These are phyloP conservation scores for Cordyceps militaris DNA, from an alignment of 2,329 filamentous ascomycete genomes.

Conservation along the genomic window DNA sequence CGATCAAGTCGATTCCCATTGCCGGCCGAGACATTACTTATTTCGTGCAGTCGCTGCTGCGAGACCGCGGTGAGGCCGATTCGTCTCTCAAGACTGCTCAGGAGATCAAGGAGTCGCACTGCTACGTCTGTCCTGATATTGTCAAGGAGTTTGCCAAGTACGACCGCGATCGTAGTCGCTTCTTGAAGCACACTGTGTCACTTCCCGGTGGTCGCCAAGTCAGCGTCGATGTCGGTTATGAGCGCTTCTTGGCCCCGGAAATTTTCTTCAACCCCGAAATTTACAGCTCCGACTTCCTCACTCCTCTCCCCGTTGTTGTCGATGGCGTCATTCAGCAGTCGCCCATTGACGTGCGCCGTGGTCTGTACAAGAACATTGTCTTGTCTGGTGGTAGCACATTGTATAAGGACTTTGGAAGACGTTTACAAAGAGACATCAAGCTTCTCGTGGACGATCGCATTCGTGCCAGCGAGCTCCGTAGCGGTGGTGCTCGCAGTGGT, in stretches of 20 bases:
- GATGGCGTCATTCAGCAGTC: conserved; percentile 96
- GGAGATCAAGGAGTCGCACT: conserved; percentile 97
- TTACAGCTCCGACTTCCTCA: conserved; percentile 97
- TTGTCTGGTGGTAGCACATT: conserved; percentile 93
- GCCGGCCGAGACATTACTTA: conserved; percentile 98
- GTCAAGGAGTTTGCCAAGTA: conserved; percentile 97
- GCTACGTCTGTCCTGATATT: conserved; percentile 96
- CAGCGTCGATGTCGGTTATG: conserved; percentile 89
- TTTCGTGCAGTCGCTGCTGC: conserved; percentile 92
- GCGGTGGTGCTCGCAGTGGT: conserved; percentile 86
- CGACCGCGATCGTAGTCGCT: conserved; percentile 85
- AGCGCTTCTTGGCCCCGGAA: conserved; percentile 94
- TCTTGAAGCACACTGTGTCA: conserved; percentile 81
- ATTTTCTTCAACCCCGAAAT: conserved; percentile 99
- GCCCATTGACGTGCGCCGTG: conserved; percentile 92
- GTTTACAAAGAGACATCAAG: conserved; percentile 94
- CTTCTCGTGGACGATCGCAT: conserved; percentile 92
- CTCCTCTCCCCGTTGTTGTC: conserved; percentile 86
- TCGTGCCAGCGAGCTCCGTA: conserved; percentile 81
- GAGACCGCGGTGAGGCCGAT: conserved; percentile 93
- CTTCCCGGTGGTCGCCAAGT: conserved; percentile 81
- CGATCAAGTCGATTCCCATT: conserved; percentile 98
- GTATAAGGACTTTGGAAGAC: conserved; percentile 96
- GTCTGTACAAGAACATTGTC: conserved; percentile 99
- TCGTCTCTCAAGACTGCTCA: conserved; percentile 96